Evolutionary conservation across 345 rosid genomes (phyloP), one percentile per base, ranked within the genome.

Genomic region (Lenwebbia sp.): DNA sequence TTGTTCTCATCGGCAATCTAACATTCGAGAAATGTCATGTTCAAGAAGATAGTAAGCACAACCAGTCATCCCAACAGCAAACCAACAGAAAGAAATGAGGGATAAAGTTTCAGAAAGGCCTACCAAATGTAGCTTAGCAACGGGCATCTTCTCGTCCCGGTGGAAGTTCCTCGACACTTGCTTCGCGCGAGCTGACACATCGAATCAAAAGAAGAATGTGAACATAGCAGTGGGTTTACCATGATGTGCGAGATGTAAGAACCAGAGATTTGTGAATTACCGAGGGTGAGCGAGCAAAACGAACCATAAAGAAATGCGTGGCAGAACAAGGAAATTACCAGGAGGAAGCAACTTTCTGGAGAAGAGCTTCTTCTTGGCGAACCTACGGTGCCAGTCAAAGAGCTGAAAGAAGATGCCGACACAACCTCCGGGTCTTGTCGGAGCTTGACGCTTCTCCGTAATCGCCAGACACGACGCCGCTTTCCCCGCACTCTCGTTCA

Each of bases 371-470:
- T 89, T 97, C 94, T 97, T 95, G 49, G 97, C 94, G 82, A 96
- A 92, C 70, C 95, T 90, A 51, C 96, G 87, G 88, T 97, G 96
- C 99, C 99, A 95, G 83, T 96, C 98, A 40, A 96, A 92, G 86
- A 97, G 93, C 90, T 95, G 98, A 62, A 95, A 94, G 94, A 97
- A 96, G 88, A 97, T 93, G 41, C 98, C 99, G 17, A 90, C 98
- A 74, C 99, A 97, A 37, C 98, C 99, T 81, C 99, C 94, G 12
- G 94, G 90, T 28, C 94, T 90, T 74, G 93, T 90, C 65, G 92
- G 91, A 82, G 94, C 47, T 78, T 84, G 88, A 85, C 89, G 87
- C 86, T 94, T 96, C 93, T 97, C 98, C 52, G 94, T 88, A 56
- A 96, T 86, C 26, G 97, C 95, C 90, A 93, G 83, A 89, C 91